Evolutionary conservation across 352 stramenopile species (phyloP).

Genomic region (Globisporangium perplexum): DNA sequence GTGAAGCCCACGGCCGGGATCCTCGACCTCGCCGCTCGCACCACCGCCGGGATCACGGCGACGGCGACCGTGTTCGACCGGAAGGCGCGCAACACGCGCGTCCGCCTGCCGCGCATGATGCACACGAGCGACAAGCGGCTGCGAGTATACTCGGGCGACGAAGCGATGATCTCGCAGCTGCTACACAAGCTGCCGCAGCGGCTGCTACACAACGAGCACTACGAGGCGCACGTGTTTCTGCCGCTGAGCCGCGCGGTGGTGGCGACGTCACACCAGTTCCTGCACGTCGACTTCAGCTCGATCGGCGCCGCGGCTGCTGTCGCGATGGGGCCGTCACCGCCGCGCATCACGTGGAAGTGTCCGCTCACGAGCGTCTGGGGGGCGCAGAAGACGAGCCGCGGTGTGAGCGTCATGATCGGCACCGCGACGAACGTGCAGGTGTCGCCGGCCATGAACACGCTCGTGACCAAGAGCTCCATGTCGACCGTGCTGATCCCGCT

Average conservation of each 20-base stretch:
- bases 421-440: constrained; percentile 29
- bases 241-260: constrained; percentile 58
- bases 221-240: constrained; percentile 72
- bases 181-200: constrained; percentile 49
- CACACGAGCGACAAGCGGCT: constrained; percentile 71
- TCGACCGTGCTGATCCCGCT: constrained; percentile 39
- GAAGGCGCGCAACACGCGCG: constrained; percentile 52
- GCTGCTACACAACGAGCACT: constrained; percentile 67
- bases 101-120: constrained; percentile 74
- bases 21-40: constrained; percentile 72
- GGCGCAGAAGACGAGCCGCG: constrained; percentile 31
- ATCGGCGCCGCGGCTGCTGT: constrained; percentile 17
- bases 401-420: constrained; percentile 44
- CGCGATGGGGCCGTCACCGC: constrained; percentile 12
- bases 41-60: constrained; percentile 77
- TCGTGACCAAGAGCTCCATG: constrained; percentile 45
- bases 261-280: constrained; percentile 68
- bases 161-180: constrained; percentile 62
- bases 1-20: constrained; percentile 87
- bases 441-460: constrained; percentile 12
- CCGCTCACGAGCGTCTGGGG: constrained; percentile 37
- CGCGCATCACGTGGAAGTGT: constrained; percentile 43
- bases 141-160: constrained; percentile 68
- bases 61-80: constrained; percentile 81
- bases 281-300: constrained; percentile 44